These are phyloP conservation scores for Cladobotryum protrusum DNA, from an alignment of 2,329 filamentous ascomycete species.

Conservation along the genomic window DNA sequence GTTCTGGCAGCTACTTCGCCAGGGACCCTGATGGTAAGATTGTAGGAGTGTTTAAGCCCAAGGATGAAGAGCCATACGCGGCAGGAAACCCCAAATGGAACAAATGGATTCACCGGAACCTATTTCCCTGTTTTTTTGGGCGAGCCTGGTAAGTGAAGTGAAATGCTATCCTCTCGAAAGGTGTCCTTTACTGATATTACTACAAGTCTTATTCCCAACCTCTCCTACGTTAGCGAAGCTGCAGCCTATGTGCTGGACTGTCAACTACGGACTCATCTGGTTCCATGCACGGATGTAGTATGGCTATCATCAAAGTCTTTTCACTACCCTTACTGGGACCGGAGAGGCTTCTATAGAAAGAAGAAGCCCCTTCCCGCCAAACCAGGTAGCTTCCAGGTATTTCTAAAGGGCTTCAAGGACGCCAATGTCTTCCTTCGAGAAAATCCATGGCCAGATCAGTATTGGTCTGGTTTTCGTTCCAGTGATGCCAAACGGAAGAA, in stretches of 20 bases:
- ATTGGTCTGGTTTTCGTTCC: slow-evolving; percentile 62
- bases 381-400: slow-evolving; percentile 93
- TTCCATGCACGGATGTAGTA: slow-evolving; percentile 94
- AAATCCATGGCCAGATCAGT: slow-evolving; percentile 94
- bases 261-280: slow-evolving; percentile 82
- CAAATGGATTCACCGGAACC: slow-evolving; percentile 97
- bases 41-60: slow-evolving; percentile 96
- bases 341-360: slow-evolving; percentile 79
- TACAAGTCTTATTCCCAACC: slow-evolving; percentile 77
- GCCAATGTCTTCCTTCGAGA: slow-evolving; percentile 93
- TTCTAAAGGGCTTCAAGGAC: slow-evolving; percentile 94
- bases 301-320: slow-evolving; percentile 94
- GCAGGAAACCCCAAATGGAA: slow-evolving; percentile 98
- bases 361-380: slow-evolving; percentile 84
- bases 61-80: slow-evolving; percentile 97
- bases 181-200: not conserved
- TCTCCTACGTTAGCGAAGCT: slow-evolving; percentile 96
- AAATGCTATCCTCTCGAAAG: not conserved
- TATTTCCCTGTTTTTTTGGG: slow-evolving; percentile 97
- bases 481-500: slow-evolving; percentile 61
- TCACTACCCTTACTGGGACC: slow-evolving; percentile 96
- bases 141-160: slow-evolving; percentile 64
- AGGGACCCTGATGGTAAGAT: slow-evolving; percentile 87
- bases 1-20: slow-evolving; percentile 97
- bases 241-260: slow-evolving; percentile 92